phyloP scores from a whole-genome alignment of 148 eudicot species.

The Diospyros kaki region DNA sequence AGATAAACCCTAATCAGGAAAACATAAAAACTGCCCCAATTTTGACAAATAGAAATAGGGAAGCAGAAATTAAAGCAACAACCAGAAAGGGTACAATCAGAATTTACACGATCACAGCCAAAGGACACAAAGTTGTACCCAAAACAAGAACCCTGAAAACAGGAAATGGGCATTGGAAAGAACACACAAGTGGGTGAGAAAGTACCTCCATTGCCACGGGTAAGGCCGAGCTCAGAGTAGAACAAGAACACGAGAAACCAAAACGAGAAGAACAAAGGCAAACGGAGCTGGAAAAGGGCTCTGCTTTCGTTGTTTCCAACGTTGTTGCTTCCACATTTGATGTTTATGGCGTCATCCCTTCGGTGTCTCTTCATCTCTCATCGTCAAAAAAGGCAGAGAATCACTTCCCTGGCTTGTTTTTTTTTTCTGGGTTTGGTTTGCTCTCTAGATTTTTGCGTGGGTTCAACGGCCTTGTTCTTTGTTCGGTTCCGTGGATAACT shows the following conservation, averaged over 20 bases:
- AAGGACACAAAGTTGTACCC: slow-evolving; percentile 3
- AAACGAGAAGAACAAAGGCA: slow-evolving; percentile 43
- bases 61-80: slow-evolving; percentile 8
- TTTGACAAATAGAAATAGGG: neutral
- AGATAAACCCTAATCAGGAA: neutral
- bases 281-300: slow-evolving; percentile 38
- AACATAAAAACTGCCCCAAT: neutral
- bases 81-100: neutral
- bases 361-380: slow-evolving; percentile 42
- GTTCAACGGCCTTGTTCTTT: no score
- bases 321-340: slow-evolving; percentile 12
- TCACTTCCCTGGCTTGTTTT: neutral
- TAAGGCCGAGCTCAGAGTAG: slow-evolving; percentile 54
- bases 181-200: neutral
- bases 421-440: neutral
- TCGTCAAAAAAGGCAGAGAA: neutral
- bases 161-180: neutral
- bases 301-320: slow-evolving; percentile 10
- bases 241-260: slow-evolving; percentile 64
- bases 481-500: neutral
- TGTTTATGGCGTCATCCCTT: slow-evolving; percentile 15
- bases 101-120: neutral
- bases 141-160: neutral
- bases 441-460: neutral
- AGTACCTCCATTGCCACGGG: slow-evolving; percentile 57